Evolutionary conservation across 352 stramenopile species (phyloP).

Genomic region (Phytophthora litchii): DNA sequence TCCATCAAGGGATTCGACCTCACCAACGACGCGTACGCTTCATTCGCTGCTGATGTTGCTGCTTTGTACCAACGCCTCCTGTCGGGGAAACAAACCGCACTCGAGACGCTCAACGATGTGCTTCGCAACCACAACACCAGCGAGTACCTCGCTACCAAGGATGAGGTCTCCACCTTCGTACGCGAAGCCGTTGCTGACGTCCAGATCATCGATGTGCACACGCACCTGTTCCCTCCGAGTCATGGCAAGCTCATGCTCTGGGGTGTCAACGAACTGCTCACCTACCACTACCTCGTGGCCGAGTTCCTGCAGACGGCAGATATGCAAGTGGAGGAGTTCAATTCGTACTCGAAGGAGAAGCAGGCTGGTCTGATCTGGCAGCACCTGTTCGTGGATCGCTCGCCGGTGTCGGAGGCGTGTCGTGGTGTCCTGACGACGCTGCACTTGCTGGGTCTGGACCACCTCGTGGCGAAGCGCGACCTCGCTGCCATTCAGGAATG

Average conservation of each 20-base stretch:
- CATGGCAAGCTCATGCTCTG: conserved; percentile 92
- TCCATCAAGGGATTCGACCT: conserved; percentile 47
- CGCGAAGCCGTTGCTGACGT: conserved; percentile 42
- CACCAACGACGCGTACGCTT: conserved; percentile 39
- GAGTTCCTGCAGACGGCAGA: conserved; percentile 93
- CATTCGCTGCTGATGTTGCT: conserved; percentile 57
- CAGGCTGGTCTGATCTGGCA: conserved; percentile 92
- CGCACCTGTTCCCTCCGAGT: conserved; percentile 92
- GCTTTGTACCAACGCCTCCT: conserved; percentile 16
- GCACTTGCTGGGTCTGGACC: conserved; percentile 68
- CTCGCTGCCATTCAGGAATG: conserved; percentile 84
- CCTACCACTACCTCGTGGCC: conserved; percentile 96
- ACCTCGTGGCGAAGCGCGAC: conserved; percentile 72
- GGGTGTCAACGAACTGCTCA: conserved; percentile 94
- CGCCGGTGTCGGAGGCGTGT: conserved; percentile 91
- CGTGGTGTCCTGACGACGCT: conserved; percentile 92
- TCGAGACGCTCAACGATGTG: conserved; percentile 46
- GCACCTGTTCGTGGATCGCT: conserved; percentile 89
- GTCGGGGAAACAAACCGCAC: conserved; percentile 38
- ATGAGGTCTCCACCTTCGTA: conserved; percentile 40
- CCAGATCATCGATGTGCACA: conserved; percentile 79
- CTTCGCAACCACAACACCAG: conserved; percentile 45
- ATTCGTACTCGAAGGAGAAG: conserved; percentile 73
- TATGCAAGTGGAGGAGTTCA: conserved; percentile 82
- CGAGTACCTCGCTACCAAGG: conserved; percentile 46